Evolutionary conservation across 495 filamentous ascomycete genomes (phyloP).

Genomic region (Tuber indicum): DNA sequence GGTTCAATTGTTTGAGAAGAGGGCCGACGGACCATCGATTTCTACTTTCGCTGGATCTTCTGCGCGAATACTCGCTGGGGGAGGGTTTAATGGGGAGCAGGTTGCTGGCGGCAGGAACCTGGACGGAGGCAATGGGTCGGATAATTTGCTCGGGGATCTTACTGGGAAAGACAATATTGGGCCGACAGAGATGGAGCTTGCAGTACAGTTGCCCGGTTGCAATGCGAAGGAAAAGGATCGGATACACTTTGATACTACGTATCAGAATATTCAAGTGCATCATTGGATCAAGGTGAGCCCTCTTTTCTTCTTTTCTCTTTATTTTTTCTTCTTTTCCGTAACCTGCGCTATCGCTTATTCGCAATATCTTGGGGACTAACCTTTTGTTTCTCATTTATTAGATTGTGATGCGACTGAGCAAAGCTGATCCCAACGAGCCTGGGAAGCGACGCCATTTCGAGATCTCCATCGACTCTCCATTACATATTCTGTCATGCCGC

Average conservation of each 20-base stretch:
- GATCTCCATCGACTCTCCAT: constrained; percentile 96
- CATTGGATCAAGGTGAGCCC: constrained; percentile 94
- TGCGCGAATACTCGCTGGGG: constrained; percentile 70
- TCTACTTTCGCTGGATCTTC: constrained; percentile 75
- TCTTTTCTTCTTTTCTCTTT: neutral
- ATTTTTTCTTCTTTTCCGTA: neutral
- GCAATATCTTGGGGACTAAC: constrained; percentile 33
- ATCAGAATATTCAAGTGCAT: constrained; percentile 90
- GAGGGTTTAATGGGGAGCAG: constrained; percentile 54
- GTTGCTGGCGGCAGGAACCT: constrained; percentile 41
- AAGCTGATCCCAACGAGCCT: constrained; percentile 72
- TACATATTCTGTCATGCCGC: constrained; percentile 89
- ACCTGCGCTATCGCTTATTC: neutral
- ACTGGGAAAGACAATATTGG: constrained; percentile 61
- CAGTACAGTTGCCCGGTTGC: constrained; percentile 87
- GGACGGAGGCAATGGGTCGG: constrained; percentile 48
- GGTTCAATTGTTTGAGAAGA: constrained; percentile 82
- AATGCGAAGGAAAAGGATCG: constrained; percentile 78
- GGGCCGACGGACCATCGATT: constrained; percentile 68
- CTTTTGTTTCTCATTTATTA: constrained; percentile 42
- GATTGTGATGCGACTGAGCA: constrained; percentile 95
- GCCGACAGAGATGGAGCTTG: constrained; percentile 96
- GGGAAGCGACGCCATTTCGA: constrained; percentile 87
- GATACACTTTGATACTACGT: constrained; percentile 90
- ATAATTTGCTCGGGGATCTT: constrained; percentile 79